Conservation (phyloP, 768 basidiomycete species). For the Phanerodontia chrysosporium region DNA sequence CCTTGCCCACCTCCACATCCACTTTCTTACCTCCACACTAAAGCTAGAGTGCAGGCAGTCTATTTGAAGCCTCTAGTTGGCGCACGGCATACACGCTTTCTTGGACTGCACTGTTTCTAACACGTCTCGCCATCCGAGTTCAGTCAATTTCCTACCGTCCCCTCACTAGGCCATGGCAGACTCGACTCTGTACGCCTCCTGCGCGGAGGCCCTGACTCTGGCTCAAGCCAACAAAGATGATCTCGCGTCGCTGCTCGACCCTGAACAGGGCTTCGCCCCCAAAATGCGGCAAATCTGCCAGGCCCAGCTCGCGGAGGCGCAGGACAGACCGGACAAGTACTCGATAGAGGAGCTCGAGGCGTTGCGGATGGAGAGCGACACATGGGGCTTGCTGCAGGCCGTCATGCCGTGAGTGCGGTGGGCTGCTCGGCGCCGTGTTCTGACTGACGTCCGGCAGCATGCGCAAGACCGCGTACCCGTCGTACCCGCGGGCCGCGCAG, state of each 20-base stretch:
- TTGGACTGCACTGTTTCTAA: no score
- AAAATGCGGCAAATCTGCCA: slow-evolving; percentile 47
- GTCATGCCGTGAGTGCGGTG: slow-evolving; percentile 60
- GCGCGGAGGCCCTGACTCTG: slow-evolving; percentile 60
- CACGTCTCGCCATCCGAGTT: no score
- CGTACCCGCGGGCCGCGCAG: slow-evolving; percentile 44
- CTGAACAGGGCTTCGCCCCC: slow-evolving; percentile 68
- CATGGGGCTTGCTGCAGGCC: slow-evolving; percentile 78
- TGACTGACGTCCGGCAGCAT: slow-evolving; percentile 37
- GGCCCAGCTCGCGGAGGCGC: slow-evolving; percentile 52
- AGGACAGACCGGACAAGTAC: slow-evolving; percentile 36
- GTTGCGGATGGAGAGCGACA: slow-evolving; percentile 70
- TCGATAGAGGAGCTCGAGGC: slow-evolving; percentile 55
- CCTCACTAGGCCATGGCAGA: slow-evolving; percentile 27
- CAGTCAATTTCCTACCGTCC: no score
- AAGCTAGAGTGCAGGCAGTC: no score
- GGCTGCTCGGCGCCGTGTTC: neutral
- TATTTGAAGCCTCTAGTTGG: no score
- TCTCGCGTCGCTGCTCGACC: slow-evolving; percentile 57
- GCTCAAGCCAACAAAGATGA: slow-evolving; percentile 54
- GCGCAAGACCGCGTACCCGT: slow-evolving; percentile 56
- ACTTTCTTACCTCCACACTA: neutral
- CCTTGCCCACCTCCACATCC: neutral
- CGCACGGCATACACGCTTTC: no score
- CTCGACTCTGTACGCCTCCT: slow-evolving; percentile 55